Base-by-base conservation (phyloP, 352 stramenopile genomes). In the Globisporangium middletonii region DNA sequence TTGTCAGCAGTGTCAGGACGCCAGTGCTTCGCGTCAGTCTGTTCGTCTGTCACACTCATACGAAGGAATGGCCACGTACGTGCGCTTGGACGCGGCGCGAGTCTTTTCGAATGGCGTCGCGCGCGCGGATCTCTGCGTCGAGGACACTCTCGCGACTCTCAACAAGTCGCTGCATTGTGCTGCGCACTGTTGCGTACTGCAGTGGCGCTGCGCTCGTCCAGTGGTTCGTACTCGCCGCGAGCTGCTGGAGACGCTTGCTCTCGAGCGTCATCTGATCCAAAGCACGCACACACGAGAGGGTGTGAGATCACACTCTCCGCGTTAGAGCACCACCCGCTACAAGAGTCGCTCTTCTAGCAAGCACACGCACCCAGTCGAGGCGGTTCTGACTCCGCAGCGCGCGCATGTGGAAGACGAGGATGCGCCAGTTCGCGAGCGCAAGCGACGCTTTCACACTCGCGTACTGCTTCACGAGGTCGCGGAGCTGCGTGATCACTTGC, bases 401-500 rank as follows among this genome's bases (percentile, higher is more conserved):
- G 37, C 62, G 59, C 26, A 85, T 28, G 38, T 71, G 63, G 41
- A 33, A 71, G n/a, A 87, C 42, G 43, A 89, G 60, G 19, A 83
- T 62, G 30, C 68, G 48, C 79, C 79, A 89, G 11, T 77, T 77
- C 18, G 54, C 58, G 6, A 73, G 7, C 0, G 63, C 60, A 2
- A 84, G 37, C 0, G 18, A 16, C 26, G 72, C 41, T 26, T 73
- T 73, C 4, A 68, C 58, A 23, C 15, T 59, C 5, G 55, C n/a
- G n/a, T 64, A 75, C 28, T 74, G 48, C 18, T 74, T 71, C 18
- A 86, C 65, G 23, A 89, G 57, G 9, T 59, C 53, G n/a, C 69
- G 69, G 8, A 89, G 60, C 28, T 86, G 73, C 0, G 51, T 46
- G 46, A 89, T 77, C n/a, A 83, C 65, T 26, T 79, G 57, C 0